A percentile compares a stretch with the other conserved stretches of the same genome.
Conservation (phyloP, 192 early-diverging fungal genomes). For the Geranomyces variabilis region DNA sequence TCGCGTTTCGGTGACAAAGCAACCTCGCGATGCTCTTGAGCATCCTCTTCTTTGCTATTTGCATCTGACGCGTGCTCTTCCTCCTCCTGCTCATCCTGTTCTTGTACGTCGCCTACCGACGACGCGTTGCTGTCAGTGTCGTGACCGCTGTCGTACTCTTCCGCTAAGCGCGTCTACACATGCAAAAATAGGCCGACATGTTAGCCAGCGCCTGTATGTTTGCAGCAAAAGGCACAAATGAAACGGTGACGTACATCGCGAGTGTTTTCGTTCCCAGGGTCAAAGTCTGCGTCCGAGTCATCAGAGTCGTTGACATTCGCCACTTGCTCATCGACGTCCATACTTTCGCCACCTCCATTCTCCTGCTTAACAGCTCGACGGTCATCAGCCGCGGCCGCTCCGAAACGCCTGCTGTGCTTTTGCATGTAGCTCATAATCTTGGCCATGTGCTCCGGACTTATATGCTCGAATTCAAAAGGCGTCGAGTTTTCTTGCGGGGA, state of each 20-base stretch:
- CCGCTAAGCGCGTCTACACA: background rate
- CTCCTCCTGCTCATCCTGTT: constrained; percentile 19
- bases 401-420: constrained; percentile 10
- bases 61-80: constrained; percentile 10
- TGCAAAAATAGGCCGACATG: too few species aligned
- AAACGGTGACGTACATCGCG: too few species aligned
- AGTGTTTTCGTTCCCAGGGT: background rate
- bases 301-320: constrained; percentile 13
- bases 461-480: constrained; percentile 14
- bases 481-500: background rate
- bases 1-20: background rate
- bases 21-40: constrained; percentile 11
- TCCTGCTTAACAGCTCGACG: background rate
- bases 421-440: background rate
- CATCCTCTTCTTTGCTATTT: constrained; percentile 7
- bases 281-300: constrained; percentile 42
- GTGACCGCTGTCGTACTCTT: constrained; percentile 37
- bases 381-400: background rate
- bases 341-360: background rate
- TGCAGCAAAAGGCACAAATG: too few species aligned
- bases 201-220: too few species aligned
- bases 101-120: background rate
- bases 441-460: background rate
- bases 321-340: background rate
- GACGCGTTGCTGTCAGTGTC: constrained; percentile 11